A percentile compares a stretch with the other conserved stretches of the same genome.
Conservation (phyloP, 257 asterid genomes). For the Echium plantagineum region DNA sequence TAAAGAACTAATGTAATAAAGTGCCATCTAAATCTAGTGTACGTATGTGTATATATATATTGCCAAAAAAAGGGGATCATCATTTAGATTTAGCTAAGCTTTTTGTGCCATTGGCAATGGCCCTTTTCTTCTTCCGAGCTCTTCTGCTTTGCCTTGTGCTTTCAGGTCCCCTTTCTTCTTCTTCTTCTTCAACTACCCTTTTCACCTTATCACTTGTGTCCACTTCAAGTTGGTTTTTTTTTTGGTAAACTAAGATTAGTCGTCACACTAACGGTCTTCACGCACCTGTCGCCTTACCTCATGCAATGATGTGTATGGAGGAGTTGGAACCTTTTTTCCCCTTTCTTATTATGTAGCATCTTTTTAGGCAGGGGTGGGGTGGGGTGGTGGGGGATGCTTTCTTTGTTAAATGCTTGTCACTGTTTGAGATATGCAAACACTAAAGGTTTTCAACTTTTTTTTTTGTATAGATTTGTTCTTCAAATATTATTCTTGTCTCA, state of each 20-base stretch:
- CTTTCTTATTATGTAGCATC: too few relatives aligned
- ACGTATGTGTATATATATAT: slow-evolving; percentile 10
- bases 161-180: slow-evolving; percentile 38
- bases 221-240: too few relatives aligned
- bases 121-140: slow-evolving; percentile 29
- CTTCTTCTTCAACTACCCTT: neutral
- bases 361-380: too few relatives aligned
- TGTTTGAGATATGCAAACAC: neutral
- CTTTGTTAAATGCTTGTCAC: neutral
- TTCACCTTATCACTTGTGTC: neutral
- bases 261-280: too few relatives aligned
- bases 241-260: too few relatives aligned
- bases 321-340: too few relatives aligned
- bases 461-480: neutral
- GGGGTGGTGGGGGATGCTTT: too few relatives aligned
- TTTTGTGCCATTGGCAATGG: slow-evolving; percentile 40
- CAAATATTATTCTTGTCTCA: neutral
- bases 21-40: too few relatives aligned
- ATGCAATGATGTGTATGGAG: too few relatives aligned
- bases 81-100: slow-evolving; percentile 29
- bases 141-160: slow-evolving; percentile 38
- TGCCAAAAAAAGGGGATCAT: slow-evolving; percentile 8
- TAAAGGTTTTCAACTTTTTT: neutral
- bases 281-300: too few relatives aligned
- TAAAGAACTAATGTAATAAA: too few relatives aligned